These are phyloP conservation scores for Flaveria robusta DNA, from an alignment of 129 eudicot genomes.

Conservation along the genomic window DNA sequence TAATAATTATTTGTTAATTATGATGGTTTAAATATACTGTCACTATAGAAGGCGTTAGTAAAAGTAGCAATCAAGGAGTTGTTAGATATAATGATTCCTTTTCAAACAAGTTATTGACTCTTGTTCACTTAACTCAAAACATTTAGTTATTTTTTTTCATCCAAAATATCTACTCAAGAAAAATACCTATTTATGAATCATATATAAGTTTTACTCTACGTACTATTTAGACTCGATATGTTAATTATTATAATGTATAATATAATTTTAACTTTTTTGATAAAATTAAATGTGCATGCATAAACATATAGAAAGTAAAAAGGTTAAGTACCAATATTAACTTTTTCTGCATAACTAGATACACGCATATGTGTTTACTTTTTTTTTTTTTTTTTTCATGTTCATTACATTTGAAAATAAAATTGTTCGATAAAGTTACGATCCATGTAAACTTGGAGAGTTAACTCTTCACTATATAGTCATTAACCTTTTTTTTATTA, in stretches of 20 bases:
- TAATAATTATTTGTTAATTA: background rate
- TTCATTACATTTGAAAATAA: no score
- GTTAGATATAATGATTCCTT: slow-evolving; percentile 25
- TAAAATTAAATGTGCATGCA: no score
- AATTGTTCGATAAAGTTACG: no score
- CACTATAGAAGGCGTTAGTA: slow-evolving; percentile 31
- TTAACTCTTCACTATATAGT: no score
- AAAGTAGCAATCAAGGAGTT: slow-evolving; percentile 41
- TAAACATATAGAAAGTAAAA: no score
- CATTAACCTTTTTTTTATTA: no score
- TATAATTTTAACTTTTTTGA: no score
- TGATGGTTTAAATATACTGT: background rate
- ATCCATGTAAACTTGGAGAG: no score
- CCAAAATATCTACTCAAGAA: background rate
- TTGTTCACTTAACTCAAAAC: slow-evolving; percentile 34
- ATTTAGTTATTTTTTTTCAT: slow-evolving; percentile 15
- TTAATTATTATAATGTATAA: background rate
- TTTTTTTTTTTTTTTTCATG: no score
- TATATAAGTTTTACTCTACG: slow-evolving; percentile 3
- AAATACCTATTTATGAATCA: background rate
- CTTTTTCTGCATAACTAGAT: no score
- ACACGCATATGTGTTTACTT: no score
- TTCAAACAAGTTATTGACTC: slow-evolving; percentile 41
- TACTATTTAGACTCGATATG: background rate
- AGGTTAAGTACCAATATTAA: no score